Base-by-base conservation (phyloP, 2,329 filamentous ascomycete genomes). In the Aspergillus unguis region DNA sequence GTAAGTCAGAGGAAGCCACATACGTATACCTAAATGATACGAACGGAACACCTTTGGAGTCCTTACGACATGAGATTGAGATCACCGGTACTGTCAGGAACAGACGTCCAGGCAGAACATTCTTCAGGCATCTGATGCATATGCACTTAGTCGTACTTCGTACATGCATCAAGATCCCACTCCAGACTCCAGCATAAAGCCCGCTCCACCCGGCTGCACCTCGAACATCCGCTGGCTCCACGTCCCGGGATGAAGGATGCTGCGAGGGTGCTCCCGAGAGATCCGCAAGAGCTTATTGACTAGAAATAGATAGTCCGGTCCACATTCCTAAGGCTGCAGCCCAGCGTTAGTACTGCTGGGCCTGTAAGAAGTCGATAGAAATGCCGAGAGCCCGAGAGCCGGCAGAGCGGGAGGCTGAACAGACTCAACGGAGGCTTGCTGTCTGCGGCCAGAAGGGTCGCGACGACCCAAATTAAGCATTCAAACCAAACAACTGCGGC, bases 311-410 rank as follows among this genome's bases (percentile, higher is more conserved):
- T 17, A 17, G 17, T 31, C 5, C 17, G 38, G 37, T n/a, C 27
- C 48, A 49, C 49, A 55, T 53, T 53, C 48, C 35, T 57, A 31
- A 42, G 17, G 6, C 40, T 53, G 52, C 32, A 44, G 46, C 35
- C 29, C 36, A 32, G 32, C 3, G n/a, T 5, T 25, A 26, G 28
- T 17, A 17, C 17, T 17, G 17, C 17, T 17, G 17, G 17, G 17
- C 17, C 17, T 17, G 17, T 17, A 17, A 17, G 17, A 17, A 17
- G 17, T 17, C 17, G 17, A 17, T 17, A 17, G 17, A 17, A 17
- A 17, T 17, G 17, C 17, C 17, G 17, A 17, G 17, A 17, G 17
- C 17, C 17, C 17, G 17, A 17, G 17, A 17, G 17, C 17, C 17
- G 17, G 17, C 17, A 17, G 17, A 17, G 17, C 17, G 17, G 17